These are phyloP conservation scores for Schizophyllum amplum DNA, from an alignment of 1,284 basidiomycete species.

Conservation along the genomic window DNA sequence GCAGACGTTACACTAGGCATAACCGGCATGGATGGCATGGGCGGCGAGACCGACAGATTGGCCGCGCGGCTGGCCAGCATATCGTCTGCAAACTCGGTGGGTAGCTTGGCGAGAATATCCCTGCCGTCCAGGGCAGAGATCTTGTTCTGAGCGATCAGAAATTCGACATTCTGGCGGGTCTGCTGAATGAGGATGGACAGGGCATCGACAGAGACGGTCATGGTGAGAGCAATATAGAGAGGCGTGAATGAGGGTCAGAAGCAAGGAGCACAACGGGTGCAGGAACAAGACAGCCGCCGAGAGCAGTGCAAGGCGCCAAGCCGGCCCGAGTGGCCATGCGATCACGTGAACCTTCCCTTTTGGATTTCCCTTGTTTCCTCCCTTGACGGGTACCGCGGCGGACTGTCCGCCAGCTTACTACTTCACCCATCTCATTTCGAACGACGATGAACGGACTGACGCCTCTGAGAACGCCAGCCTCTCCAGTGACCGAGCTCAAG, in stretches of 20 bases:
- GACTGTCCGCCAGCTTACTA: neutral
- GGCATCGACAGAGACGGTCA: constrained; percentile 25
- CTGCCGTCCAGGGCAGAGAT: constrained; percentile 48
- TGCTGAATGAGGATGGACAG: constrained; percentile 57
- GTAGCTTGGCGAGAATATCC: constrained; percentile 46
- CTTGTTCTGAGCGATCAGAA: constrained; percentile 51
- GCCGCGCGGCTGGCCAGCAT: constrained; percentile 13
- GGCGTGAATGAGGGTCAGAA: neutral
- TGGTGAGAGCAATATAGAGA: neutral
- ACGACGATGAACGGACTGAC: neutral
- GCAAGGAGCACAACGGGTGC: too few relatives aligned
- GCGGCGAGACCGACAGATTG: constrained; percentile 2
- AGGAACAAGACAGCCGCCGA: too few relatives aligned
- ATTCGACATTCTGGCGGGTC: constrained; percentile 56
- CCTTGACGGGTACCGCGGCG: neutral
- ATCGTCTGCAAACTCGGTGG: constrained; percentile 17
- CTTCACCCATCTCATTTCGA: neutral
- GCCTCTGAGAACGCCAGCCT: neutral
- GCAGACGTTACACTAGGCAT: constrained; percentile 10
- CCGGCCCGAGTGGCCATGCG: neutral
- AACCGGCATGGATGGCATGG: constrained; percentile 1
- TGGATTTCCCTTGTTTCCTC: neutral
- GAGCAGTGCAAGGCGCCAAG: too few relatives aligned
- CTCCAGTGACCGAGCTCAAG: neutral
- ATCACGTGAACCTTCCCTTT: neutral